Base-by-base conservation (phyloP, 2,329 filamentous ascomycete genomes). In the Penicillium digitatum region DNA sequence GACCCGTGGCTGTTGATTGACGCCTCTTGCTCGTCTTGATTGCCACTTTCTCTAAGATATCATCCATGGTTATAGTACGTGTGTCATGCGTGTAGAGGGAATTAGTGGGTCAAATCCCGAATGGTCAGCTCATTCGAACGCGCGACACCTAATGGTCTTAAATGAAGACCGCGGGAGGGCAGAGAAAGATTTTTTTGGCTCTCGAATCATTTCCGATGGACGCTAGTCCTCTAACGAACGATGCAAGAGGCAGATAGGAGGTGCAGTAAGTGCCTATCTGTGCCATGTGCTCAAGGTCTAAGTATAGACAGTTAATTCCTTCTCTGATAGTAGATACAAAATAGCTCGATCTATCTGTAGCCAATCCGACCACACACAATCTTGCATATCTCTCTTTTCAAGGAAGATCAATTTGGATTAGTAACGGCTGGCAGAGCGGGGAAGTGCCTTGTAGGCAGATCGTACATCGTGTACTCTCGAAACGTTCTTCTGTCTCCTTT, bases 11-110 rank as follows among this genome's bases (percentile, higher is more conserved):
- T 9, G 22, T 48, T 5, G 51, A 55, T 12, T 16, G 39, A 9
- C 47, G 52, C 22, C 47, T 38, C n/a, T 55, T 55, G 45, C 27
- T 45, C 4, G 29, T 55, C 2, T 54, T 27, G 5, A 47, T 51
- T 10, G 10, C 3, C 2, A 53, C 20, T 31, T 56, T 53, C 37
- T 56, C 53, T 22, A 50, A 43, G 5, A 14, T 32, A 37, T 50
- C 24, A 3, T 27, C 24, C 38, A 54, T 31, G 5, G 20, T 12
- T 20, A 20, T 10, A 4, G 11, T 20, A 32, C 2, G 22, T 27
- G 24, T 27, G 24, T 14, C 12, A 46, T 45, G 7, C 3, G 3
- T 11, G 22, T n/a, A 9, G 9, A 24, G 8, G 11, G 14, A 18
- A 37, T n/a, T 14, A 29, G 35, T 31, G 12, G 22, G 9, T 12